phyloP scores from a whole-genome alignment of 805 yeast species.

The Candida andamanensis region DNA sequence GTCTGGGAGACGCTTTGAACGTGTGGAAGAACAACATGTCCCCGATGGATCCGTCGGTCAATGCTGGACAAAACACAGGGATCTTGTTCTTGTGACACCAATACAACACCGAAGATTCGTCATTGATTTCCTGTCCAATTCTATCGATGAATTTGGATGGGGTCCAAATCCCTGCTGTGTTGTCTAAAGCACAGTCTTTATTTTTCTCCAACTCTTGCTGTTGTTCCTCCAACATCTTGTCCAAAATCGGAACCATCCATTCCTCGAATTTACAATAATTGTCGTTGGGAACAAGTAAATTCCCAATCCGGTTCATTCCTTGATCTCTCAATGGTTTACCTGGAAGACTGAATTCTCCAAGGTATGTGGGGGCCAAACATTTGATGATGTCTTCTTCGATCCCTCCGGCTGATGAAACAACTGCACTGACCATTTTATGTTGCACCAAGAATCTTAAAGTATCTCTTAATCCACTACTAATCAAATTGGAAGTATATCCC shows the following conservation, averaged over 20 bases:
- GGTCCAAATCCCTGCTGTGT: conserved; percentile 73
- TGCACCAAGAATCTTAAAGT: conserved; percentile 86
- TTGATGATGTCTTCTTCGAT: conserved; percentile 96
- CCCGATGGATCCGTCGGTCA: conserved; percentile 97
- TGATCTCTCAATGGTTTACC: conserved; percentile 84
- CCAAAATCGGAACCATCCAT: conserved; percentile 95
- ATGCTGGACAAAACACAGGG: conserved; percentile 95
- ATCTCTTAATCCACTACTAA: conserved; percentile 90
- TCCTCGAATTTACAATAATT: conserved; percentile 97
- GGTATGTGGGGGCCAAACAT: conserved; percentile 91
- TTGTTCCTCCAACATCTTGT: conserved; percentile 84
- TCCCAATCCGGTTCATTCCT: conserved; percentile 98
- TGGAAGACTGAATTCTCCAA: conserved; percentile 83
- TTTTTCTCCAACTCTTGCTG: conserved; percentile 50
- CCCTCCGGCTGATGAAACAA: conserved; percentile 98
- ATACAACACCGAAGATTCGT: conserved; percentile 87
- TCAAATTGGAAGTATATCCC: conserved; percentile 95
- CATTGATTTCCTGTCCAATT: conserved; percentile 90
- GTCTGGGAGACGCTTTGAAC: conserved; percentile 87
- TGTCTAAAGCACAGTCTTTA: conserved; percentile 56
- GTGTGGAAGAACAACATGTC: conserved; percentile 99
- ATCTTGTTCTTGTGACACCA: conserved; percentile 98
- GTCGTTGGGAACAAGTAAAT: conserved; percentile 93
- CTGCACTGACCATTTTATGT: conserved; percentile 89
- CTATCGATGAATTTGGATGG: conserved; percentile 92